phyloP scores from a whole-genome alignment of 2,329 filamentous ascomycete genomes.

The Juglanconis juglandina region DNA sequence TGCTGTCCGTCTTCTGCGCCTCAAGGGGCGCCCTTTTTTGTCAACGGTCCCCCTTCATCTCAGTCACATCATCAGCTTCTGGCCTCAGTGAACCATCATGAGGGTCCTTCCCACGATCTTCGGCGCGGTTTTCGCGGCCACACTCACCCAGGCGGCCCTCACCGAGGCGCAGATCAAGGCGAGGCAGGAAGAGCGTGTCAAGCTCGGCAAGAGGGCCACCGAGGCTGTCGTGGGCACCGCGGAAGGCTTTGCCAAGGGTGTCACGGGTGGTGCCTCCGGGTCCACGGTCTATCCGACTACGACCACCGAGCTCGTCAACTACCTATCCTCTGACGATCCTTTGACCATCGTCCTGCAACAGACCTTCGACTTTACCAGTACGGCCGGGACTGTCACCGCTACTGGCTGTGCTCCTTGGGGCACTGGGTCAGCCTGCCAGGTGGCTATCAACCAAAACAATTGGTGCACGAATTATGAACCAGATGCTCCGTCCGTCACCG shows the following conservation, averaged over 20 bases:
- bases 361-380: constrained; percentile 52
- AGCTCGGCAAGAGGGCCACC: constrained; percentile 9
- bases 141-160: constrained; percentile 4
- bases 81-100: not conserved
- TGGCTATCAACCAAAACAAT: constrained; percentile 56
- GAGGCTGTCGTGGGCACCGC: constrained; percentile 32
- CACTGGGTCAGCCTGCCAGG: constrained; percentile 51
- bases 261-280: constrained; percentile 58
- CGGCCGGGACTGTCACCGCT: constrained; percentile 49
- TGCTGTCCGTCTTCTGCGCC: not conserved
- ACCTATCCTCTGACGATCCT: not conserved
- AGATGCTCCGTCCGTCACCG: constrained; percentile 42
- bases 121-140: not conserved
- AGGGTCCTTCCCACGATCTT: constrained; percentile 1
- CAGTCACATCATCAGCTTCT: not conserved
- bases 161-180: not conserved
- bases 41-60: not conserved
- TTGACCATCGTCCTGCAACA: constrained; percentile 52
- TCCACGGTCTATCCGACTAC: constrained; percentile 50
- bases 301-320: constrained; percentile 51
- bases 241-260: constrained; percentile 44
- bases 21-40: too few species aligned
- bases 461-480: constrained; percentile 60
- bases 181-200: constrained; percentile 1
- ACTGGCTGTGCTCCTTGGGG: constrained; percentile 59